These are phyloP conservation scores for Croton laevigatus DNA, from an alignment of 441 rosid species.

Conservation along the genomic window DNA sequence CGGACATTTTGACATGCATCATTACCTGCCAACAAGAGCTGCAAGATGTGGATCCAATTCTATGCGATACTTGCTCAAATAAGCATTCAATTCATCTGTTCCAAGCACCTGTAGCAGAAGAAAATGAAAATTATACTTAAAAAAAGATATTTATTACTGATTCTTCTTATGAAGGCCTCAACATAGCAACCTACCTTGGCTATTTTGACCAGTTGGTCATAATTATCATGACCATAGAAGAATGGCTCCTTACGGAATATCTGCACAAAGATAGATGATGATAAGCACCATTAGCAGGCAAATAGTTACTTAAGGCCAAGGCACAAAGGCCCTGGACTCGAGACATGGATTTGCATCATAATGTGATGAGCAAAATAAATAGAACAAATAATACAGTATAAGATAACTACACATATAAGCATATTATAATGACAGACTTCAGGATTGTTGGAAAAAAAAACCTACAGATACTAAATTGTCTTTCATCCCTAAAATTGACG, in stretches of 20 bases:
- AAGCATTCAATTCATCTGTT: conserved; percentile 83
- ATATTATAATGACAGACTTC: too few relatives aligned
- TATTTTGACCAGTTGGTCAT: conserved; percentile 82
- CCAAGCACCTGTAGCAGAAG: conserved; percentile 65
- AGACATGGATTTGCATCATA: too few relatives aligned
- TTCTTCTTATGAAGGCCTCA: background rate
- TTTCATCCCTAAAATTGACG: too few relatives aligned
- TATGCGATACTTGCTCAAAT: conserved; percentile 75
- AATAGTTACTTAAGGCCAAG: too few relatives aligned
- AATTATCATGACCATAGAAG: conserved; percentile 89
- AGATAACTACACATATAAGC: too few relatives aligned
- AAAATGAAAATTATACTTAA: conserved; percentile 5
- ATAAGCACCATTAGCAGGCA: conserved; percentile 23
- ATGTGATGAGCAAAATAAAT: too few relatives aligned
- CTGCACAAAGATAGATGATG: conserved; percentile 40
- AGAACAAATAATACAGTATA: too few relatives aligned
- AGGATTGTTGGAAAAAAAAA: too few relatives aligned
- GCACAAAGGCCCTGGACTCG: too few relatives aligned
- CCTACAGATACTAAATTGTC: too few relatives aligned
- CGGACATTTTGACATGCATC: background rate
- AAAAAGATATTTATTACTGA: background rate
- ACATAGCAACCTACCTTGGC: conserved; percentile 56
- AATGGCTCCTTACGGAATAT: conserved; percentile 89
- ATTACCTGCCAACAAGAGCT: conserved; percentile 86
- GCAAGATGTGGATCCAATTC: conserved; percentile 91